Base-by-base conservation (phyloP, 2,329 filamentous ascomycete genomes). In the Stachybotrys chartarum region DNA sequence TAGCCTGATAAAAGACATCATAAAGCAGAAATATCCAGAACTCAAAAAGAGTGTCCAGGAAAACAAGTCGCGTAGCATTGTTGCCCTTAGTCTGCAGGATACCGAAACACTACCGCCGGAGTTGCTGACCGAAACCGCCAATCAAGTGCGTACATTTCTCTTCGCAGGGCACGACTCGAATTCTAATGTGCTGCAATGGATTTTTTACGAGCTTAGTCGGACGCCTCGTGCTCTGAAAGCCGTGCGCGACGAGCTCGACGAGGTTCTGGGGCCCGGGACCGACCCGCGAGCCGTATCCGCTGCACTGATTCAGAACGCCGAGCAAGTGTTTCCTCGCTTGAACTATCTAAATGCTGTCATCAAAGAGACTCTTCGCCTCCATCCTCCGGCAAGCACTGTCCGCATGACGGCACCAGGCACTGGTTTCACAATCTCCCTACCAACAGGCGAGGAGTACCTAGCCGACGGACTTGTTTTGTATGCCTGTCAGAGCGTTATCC, bases 121-220 rank as follows among this genome's bases (percentile, higher is more conserved):
- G 6, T 52, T 70, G 11, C 42, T 74, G 12, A 44, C 63, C 16
- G 59, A 64, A 45, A 70, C 69, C 3, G 65, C 64, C 42, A 69
- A 73, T 53, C 70, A 74, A 57, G 58, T 75, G 35, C 70, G 70
- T 52, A 67, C 68, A 0, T 75, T 76, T 57, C 60, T 74, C 12
- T 72, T 76, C 45, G 72, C 71, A 3, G 72, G 73, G 3, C 73
- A 75, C 49, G 72, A 75, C 57, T 74, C 73, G 3, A 73, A 72
- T 1, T 68, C 67, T 42, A 70, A 68, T 56, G 60, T 69, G 1
- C 59, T 75, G 1, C 63, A 69, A 10, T 75, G 70, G 69, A 59
- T 63, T 1, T 65, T 71, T 24, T 73, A 75, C 57, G 65, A 73
- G 54, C 64, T 75, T 0, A 66, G 67, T 5, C 64, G 64, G 4